phyloP scores from a whole-genome alignment of 176 grass and related monocot genomes.

The Eremochloa ophiuroides region DNA sequence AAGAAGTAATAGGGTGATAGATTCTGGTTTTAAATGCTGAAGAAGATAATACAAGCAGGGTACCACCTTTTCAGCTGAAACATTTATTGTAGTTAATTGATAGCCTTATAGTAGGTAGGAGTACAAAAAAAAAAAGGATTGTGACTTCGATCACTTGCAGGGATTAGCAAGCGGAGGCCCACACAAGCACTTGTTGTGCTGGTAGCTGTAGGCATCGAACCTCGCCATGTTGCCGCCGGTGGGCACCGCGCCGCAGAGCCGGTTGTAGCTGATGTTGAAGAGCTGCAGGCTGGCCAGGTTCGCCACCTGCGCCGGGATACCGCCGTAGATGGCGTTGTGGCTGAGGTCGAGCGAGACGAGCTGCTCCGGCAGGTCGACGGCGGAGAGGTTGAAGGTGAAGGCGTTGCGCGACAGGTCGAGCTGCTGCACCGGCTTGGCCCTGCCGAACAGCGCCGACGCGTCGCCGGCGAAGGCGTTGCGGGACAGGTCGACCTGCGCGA shows the following conservation, averaged over 20 bases:
- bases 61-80: too few species aligned
- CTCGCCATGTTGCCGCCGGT: conserved; percentile 2
- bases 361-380: conserved; percentile 37
- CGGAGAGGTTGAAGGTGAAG: conserved; percentile 52
- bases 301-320: conserved; percentile 51
- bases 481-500: conserved; percentile 47
- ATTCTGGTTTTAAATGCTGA: too few species aligned
- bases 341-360: conserved; percentile 40
- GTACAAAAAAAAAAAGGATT: too few species aligned
- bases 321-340: conserved; percentile 60
- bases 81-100: too few species aligned
- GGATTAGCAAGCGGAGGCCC: conserved; percentile 28
- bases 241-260: conserved; percentile 51
- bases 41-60: too few species aligned
- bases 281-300: conserved; percentile 7
- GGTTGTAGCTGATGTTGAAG: conserved; percentile 81
- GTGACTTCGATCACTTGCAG: conserved; percentile 15
- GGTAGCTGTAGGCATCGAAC: conserved; percentile 20
- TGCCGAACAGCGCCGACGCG: conserved; percentile 22
- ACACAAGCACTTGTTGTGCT: conserved; percentile 54
- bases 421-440: conserved; percentile 8
- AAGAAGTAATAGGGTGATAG: too few species aligned
- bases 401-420: conserved; percentile 63
- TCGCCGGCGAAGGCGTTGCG: conserved; percentile 58
- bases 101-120: too few species aligned